Conservation (phyloP, 805 yeast species). For the Brettanomyces nanus region DNA sequence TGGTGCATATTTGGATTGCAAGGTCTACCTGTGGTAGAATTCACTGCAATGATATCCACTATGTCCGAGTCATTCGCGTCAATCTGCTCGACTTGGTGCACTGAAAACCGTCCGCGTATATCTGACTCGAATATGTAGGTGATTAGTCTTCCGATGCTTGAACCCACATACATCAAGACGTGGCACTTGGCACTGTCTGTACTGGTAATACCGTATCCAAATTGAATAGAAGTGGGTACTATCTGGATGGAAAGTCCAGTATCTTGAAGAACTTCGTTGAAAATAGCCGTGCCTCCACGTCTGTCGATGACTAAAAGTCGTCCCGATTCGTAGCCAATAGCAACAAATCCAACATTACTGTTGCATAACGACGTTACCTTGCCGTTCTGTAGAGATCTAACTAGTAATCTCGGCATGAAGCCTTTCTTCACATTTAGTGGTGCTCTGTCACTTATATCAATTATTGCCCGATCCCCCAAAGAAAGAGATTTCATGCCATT, state of each 20-base stretch:
- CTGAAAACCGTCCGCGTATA: conserved; percentile 52
- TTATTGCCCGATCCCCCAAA: conserved; percentile 19
- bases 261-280: conserved; percentile 26
- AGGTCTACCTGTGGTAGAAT: conserved; percentile 51
- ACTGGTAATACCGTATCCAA: conserved; percentile 54
- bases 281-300: conserved; percentile 54
- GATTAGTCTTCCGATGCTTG: conserved; percentile 62
- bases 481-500: conserved; percentile 23
- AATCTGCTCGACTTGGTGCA: conserved; percentile 39
- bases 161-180: conserved; percentile 68
- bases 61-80: conserved; percentile 47
- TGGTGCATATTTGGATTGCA: conserved; percentile 56
- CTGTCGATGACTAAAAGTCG: conserved; percentile 65
- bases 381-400: conserved; percentile 33
- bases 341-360: conserved; percentile 78
- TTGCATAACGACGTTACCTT: conserved; percentile 54
- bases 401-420: conserved; percentile 48
- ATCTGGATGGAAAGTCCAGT: conserved; percentile 20
- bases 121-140: conserved; percentile 60
- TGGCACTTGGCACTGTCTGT: conserved; percentile 43
- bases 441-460: conserved; percentile 48
- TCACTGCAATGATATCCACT: conserved; percentile 48
- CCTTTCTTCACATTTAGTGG: conserved; percentile 47
- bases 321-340: conserved; percentile 73
- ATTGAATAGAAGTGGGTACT: conserved; percentile 56